Percentiles rank a stretch among this genome's conserved stretches.
phyloP scores from a whole-genome alignment of 345 rosid species.

The Eucalyptus erythrocorys region DNA sequence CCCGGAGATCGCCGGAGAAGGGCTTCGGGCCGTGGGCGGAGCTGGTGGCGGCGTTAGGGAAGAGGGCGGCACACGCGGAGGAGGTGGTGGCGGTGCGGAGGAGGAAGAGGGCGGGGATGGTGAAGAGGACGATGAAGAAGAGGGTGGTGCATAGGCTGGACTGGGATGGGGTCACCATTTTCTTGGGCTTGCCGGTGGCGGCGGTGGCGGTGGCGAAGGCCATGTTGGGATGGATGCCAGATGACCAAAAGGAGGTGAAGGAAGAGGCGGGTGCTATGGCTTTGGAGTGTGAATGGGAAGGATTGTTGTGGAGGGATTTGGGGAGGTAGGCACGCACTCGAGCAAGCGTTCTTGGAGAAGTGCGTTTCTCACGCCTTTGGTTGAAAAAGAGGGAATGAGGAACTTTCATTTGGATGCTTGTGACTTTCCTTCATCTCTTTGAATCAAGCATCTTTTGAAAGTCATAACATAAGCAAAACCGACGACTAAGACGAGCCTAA shows the following conservation, averaged over 20 bases:
- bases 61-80: constrained; percentile 21
- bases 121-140: constrained; percentile 74
- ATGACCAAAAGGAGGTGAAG: background rate
- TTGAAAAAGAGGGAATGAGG: background rate
- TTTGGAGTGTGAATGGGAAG: background rate
- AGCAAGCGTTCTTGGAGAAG: constrained; percentile 3
- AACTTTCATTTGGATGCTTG: background rate
- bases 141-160: constrained; percentile 47
- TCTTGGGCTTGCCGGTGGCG: background rate
- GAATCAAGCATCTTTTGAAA: background rate
- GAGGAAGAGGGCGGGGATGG: constrained; percentile 73
- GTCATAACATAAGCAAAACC: background rate
- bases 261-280: background rate
- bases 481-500: background rate
- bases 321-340: constrained; percentile 14
- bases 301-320: background rate
- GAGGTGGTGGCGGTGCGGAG: constrained; percentile 32
- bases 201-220: background rate
- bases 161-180: background rate
- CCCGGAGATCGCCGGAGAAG: constrained; percentile 74
- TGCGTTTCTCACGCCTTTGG: constrained; percentile 33
- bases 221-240: background rate
- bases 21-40: background rate
- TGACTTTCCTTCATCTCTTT: background rate
- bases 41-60: background rate